Evolutionary conservation across 179 eudicot species (phyloP).

Genomic region (Monotropa hypopitys): DNA sequence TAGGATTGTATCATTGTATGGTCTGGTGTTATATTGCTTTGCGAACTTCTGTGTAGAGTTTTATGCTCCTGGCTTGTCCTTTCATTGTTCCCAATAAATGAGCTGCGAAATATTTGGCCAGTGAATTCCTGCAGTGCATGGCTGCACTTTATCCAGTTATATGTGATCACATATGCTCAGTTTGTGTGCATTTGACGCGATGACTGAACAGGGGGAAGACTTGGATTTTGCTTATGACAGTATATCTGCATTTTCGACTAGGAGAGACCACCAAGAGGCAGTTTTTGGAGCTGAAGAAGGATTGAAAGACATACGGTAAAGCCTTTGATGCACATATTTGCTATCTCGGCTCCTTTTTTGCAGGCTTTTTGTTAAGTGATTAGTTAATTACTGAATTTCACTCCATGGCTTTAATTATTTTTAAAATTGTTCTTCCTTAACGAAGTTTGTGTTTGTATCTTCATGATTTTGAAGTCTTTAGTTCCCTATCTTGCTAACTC

Average conservation of each 20-base stretch:
- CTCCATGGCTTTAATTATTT: not conserved
- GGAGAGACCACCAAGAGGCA: slow-evolving; percentile 93
- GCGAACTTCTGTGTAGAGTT: not conserved
- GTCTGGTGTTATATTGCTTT: not conserved
- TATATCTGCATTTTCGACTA: slow-evolving; percentile 84
- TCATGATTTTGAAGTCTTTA: not conserved
- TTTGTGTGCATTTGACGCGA: not conserved
- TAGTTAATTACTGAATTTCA: not conserved
- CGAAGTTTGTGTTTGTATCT: not conserved
- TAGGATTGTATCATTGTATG: too few relatives aligned
- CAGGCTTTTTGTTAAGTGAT: not conserved
- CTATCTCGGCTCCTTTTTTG: not conserved
- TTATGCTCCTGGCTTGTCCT: not conserved
- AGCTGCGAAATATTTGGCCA: not conserved
- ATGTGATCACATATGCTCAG: not conserved
- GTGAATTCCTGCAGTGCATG: not conserved
- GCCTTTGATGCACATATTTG: not conserved
- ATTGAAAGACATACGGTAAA: slow-evolving; percentile 77
- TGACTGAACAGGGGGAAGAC: slow-evolving; percentile 66
- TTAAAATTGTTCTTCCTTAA: not conserved
- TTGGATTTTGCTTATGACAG: slow-evolving; percentile 92
- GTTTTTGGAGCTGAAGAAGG: slow-evolving; percentile 97
- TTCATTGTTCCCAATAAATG: not conserved
- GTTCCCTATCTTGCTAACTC: not conserved
- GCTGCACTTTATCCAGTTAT: not conserved